These are phyloP conservation scores for Solanum ossicruentum DNA, from an alignment of 257 asterid species.

Conservation along the genomic window DNA sequence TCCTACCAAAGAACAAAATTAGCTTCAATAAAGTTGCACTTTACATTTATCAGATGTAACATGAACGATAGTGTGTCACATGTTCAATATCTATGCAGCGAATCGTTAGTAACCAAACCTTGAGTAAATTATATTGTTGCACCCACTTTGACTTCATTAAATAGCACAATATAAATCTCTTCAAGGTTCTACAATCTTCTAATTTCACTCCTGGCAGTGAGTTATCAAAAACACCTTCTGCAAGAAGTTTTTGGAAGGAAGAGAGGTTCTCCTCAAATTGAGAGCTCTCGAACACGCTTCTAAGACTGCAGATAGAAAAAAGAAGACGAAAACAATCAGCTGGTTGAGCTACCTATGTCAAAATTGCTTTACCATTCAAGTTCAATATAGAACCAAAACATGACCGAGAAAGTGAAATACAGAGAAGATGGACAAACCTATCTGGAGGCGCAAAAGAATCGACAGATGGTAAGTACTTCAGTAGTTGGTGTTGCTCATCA, in stretches of 20 bases:
- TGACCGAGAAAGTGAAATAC: neutral
- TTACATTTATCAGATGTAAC: neutral
- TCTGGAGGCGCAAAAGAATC: conserved; percentile 40
- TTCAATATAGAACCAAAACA: neutral
- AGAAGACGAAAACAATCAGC: neutral
- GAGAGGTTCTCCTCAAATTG: conserved; percentile 47
- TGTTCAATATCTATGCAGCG: neutral
- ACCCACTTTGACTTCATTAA: conserved; percentile 55
- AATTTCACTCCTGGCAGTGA: conserved; percentile 31
- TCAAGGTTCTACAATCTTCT: conserved; percentile 46
- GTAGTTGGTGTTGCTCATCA: conserved; percentile 51
- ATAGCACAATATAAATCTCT: conserved; percentile 42
- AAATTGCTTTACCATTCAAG: neutral
- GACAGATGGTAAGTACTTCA: conserved; percentile 46
- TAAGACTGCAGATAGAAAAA: conserved; percentile 25
- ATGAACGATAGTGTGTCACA: neutral
- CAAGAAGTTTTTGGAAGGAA: conserved; percentile 65
- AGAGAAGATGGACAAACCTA: conserved; percentile 24
- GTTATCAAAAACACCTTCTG: conserved; percentile 60
- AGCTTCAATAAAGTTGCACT: neutral
- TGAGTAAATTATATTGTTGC: conserved; percentile 32
- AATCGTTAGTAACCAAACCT: conserved; percentile 27
- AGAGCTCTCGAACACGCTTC: conserved; percentile 51
- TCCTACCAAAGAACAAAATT: conserved; percentile 24
- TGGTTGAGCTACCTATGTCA: neutral